phyloP scores from a whole-genome alignment of 2,329 filamentous ascomycete species.

The Cordyceps cateniannulata region DNA sequence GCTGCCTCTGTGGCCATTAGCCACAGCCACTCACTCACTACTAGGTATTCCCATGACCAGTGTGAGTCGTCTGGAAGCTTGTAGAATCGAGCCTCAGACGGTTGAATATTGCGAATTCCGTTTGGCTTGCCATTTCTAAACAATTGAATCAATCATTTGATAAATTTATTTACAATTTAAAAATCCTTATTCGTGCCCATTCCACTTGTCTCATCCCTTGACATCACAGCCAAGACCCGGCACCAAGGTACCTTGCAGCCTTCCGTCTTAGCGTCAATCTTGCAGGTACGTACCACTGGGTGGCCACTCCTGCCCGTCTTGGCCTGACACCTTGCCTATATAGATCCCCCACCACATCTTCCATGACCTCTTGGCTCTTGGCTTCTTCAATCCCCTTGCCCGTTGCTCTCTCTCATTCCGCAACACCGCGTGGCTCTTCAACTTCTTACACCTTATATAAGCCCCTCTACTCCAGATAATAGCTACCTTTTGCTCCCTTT shows the following conservation, averaged over 20 bases:
- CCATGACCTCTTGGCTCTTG: background rate
- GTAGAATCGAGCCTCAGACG: too few relatives aligned
- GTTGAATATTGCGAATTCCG: too few relatives aligned
- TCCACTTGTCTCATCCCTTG: background rate
- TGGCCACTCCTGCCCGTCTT: background rate
- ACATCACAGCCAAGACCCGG: background rate
- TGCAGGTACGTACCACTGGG: background rate
- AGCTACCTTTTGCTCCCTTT: background rate
- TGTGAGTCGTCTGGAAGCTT: too few relatives aligned
- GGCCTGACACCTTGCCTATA: conserved; percentile 5
- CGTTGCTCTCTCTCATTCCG: background rate
- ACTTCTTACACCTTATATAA: background rate
- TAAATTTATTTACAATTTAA: too few relatives aligned
- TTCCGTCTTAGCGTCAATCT: background rate
- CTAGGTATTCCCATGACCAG: too few relatives aligned
- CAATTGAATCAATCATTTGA: too few relatives aligned
- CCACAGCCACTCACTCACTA: background rate
- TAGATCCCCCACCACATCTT: conserved; percentile 7
- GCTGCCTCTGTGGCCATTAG: background rate
- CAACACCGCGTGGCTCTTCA: background rate
- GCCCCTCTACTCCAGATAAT: background rate
- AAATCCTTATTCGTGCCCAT: background rate
- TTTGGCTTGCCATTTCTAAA: too few relatives aligned
- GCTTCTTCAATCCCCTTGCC: background rate
- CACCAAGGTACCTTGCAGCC: background rate